Evolutionary conservation across 176 grass and related monocot genomes (phyloP).

Genomic region (Olyra latifolia): DNA sequence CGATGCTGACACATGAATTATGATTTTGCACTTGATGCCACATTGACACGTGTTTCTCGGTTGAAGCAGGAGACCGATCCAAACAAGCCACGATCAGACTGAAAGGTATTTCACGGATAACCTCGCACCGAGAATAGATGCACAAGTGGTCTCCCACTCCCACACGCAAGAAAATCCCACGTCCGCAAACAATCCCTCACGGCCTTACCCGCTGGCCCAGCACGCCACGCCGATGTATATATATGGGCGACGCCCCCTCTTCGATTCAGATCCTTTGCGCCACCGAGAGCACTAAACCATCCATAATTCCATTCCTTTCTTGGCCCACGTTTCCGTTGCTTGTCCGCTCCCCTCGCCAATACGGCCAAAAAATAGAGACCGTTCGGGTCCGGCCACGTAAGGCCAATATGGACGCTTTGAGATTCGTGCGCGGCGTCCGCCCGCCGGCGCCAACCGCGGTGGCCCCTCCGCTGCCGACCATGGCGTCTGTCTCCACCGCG

Average conservation of each 20-base stretch:
- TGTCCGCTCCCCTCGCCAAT: background rate
- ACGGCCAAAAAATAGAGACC: background rate
- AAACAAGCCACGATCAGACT: too few relatives aligned
- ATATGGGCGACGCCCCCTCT: background rate
- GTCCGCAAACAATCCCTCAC: background rate
- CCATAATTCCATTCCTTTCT: background rate
- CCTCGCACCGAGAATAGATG: too few relatives aligned
- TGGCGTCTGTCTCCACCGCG: background rate
- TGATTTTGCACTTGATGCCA: too few relatives aligned
- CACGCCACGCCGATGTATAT: too few relatives aligned
- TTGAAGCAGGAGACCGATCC: too few relatives aligned
- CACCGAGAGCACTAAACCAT: background rate
- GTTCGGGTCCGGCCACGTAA: background rate
- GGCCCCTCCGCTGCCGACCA: background rate
- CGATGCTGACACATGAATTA: too few relatives aligned
- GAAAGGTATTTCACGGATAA: too few relatives aligned
- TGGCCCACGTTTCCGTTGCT: background rate
- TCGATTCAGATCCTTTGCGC: background rate
- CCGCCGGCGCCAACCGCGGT: background rate
- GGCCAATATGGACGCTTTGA: conserved; percentile 55
- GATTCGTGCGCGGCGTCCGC: conserved; percentile 43
- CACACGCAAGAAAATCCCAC: background rate
- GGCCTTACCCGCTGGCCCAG: background rate
- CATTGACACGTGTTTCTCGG: too few relatives aligned
- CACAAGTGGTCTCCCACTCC: too few relatives aligned